Base-by-base conservation (phyloP, 345 rosid species). In the Bruguiera sexangula region DNA sequence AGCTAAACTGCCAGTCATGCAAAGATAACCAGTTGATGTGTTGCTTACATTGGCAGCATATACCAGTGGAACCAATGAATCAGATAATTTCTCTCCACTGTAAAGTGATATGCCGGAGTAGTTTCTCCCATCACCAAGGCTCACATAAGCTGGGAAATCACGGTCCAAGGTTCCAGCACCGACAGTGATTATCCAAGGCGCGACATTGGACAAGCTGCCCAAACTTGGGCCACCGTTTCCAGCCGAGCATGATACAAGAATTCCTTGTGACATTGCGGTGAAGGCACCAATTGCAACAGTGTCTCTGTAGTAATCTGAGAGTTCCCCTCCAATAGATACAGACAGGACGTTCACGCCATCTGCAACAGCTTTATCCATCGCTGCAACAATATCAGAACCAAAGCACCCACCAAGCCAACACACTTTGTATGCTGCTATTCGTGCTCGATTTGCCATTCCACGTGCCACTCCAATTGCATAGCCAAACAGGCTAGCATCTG, bases 1-100 rank as follows among this genome's bases (percentile, higher is more conserved):
- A 19, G 67, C 46, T 7, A 89, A 64, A 43, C 75, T 50, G 31
- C 88, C 93, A 0, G 76, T 63, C 51, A 78, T 72, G 58, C 95
- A 89, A 69, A 26, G 67, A 22, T 13, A 15, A 13, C 53, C 65
- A 24, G 21, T 62, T 21, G 65, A 3, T 36, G 65, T 7, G 20
- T 36, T 62, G 50, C 50, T 62, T 5, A 36, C 27, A 36, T 62
- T 36, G 50, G 48, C 65, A 32, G 65, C 65, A 62, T 62, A 62
- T 3, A 62, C 48, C 65, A 62, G 48, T 18, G 32, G 56, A 84
- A 85, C 5, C 5, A 70, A 11, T 19, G 66, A 63, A 39, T 30
- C 62, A 26, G 70, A 39, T 19, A 68, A 18, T 53, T 67, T 11
- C 30, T 39, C 46, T 74, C 69, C 77, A 31, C 63, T 74, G 21